phyloP scores from a whole-genome alignment of 2,329 filamentous ascomycete species.

The Cryoendolithus antarcticus region DNA sequence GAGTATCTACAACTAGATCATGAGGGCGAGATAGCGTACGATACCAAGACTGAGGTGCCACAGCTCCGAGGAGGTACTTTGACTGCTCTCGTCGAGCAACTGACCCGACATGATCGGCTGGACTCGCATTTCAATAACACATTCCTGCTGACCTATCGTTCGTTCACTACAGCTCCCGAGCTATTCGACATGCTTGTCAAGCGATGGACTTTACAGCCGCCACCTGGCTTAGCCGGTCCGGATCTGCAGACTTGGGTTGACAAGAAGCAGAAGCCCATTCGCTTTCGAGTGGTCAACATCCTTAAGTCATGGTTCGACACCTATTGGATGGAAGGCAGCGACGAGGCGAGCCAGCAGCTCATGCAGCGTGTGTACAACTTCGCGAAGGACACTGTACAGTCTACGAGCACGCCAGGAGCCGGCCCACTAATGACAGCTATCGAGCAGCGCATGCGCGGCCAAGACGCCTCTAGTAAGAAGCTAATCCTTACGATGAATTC shows the following conservation, averaged over 20 bases:
- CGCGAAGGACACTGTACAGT: constrained; percentile 81
- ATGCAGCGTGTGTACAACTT: constrained; percentile 85
- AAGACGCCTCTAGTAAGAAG: constrained; percentile 73
- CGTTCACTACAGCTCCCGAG: constrained; percentile 82
- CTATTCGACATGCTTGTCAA: constrained; percentile 87
- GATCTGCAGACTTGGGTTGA: constrained; percentile 86
- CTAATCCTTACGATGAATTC: constrained; percentile 71
- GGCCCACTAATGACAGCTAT: constrained; percentile 73
- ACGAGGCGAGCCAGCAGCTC: constrained; percentile 68
- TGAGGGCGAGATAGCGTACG: constrained; percentile 81
- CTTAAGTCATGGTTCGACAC: constrained; percentile 97
- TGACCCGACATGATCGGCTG: constrained; percentile 89
- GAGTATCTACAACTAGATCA: constrained; percentile 78
- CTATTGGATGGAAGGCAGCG: constrained; percentile 96
- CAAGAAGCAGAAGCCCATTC: constrained; percentile 88
- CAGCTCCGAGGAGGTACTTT: constrained; percentile 81
- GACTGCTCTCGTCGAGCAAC: constrained; percentile 78
- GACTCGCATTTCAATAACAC: constrained; percentile 96
- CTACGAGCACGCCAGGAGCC: constrained; percentile 83
- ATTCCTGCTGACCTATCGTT: constrained; percentile 91
- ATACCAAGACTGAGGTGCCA: constrained; percentile 63
- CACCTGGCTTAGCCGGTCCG: constrained; percentile 58
- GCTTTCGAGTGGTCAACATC: constrained; percentile 94
- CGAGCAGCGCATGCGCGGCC: constrained; percentile 77
- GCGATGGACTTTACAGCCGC: constrained; percentile 84